Evolutionary conservation across 768 basidiomycete species (phyloP).

Genomic region (Multifurca ochricompacta): DNA sequence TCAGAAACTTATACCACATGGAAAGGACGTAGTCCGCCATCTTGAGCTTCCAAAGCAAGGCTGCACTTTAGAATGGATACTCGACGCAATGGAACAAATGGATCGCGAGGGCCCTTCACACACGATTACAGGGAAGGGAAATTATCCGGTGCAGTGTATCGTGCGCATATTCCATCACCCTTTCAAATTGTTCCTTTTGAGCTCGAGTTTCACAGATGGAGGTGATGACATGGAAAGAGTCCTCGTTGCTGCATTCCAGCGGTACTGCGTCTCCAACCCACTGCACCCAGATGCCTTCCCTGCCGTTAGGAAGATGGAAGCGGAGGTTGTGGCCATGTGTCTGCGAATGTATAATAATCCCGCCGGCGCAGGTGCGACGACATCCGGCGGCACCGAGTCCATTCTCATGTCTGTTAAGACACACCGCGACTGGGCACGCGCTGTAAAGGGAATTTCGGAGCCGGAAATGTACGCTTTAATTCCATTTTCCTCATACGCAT

Average conservation of each 20-base stretch:
- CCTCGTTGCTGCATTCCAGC: slow-evolving; percentile 71
- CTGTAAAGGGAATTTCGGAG: slow-evolving; percentile 77
- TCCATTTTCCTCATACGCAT: background rate
- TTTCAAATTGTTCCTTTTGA: background rate
- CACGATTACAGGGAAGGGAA: slow-evolving; percentile 64
- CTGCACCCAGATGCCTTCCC: slow-evolving; percentile 93
- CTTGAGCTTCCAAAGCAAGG: slow-evolving; percentile 59
- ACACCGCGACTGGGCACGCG: slow-evolving; percentile 85
- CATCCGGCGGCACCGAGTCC: slow-evolving; percentile 92
- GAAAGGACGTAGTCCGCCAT: slow-evolving; percentile 54
- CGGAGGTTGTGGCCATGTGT: slow-evolving; percentile 86
- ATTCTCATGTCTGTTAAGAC: slow-evolving; percentile 96
- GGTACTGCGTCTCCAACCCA: slow-evolving; percentile 82
- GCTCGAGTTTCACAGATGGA: slow-evolving; percentile 46
- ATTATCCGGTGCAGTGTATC: slow-evolving; percentile 81
- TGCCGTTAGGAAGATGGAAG: slow-evolving; percentile 92
- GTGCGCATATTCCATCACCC: slow-evolving; percentile 35
- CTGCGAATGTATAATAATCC: slow-evolving; percentile 80
- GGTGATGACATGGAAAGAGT: slow-evolving; percentile 74
- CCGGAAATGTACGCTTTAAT: slow-evolving; percentile 75
- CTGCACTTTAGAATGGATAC: slow-evolving; percentile 61
- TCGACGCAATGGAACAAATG: slow-evolving; percentile 74
- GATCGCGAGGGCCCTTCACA: slow-evolving; percentile 44
- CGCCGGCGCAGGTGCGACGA: slow-evolving; percentile 84
- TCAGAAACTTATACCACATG: slow-evolving; percentile 57